Evolutionary conservation across 208 protist species (phyloP), one percentile per base, ranked within the genome.

Genomic region (Acanthamoeba castellanii): DNA sequence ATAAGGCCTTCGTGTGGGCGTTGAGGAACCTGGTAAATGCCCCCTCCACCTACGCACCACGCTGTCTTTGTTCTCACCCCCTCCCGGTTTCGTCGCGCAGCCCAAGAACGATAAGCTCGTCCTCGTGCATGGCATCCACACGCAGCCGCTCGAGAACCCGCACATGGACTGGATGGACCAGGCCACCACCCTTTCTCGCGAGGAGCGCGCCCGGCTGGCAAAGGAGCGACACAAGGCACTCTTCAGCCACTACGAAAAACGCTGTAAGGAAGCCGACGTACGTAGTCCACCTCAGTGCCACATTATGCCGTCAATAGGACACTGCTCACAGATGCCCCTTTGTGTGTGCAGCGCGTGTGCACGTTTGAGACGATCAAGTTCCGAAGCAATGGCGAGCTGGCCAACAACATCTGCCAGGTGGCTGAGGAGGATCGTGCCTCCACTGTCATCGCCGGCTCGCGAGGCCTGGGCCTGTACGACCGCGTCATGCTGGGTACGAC

Each of bases 401-500:
- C 87, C 16, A 34, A 72, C 87, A 92, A 92, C 57, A 92, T 92
- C n/a, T 92, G 87, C 57, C 30, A n/a, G 13, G 87, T 92, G 64
- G 87, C 87, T 11, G 87, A 92, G 32, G 55, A 92, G 14, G 61
- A 92, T 30, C 14, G 32, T 18, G 87, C 87, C 27, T 16, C 87
- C 27, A 92, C 87, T 34, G 87, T 92, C 0, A 92, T 92, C n/a
- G 55, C 61, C 11, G 87, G 87, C 20, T 92, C 87, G 22, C 55
- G 87, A 72, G 87, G 87, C 34, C 87, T 92, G 7, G 87, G 87
- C 16, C 45, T 92, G 27, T 74, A 76, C 45, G 87, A 92, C 27
- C n/a, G 87, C 34, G 87, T 92, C 30, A 92, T 92, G 87, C 87
- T 92, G n/a, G 87, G 87, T 92, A 37, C 30, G 55, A n/a, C 25